Percentiles rank a stretch among this genome's conserved stretches.
Conservation (phyloP, 345 rosid genomes). For the Gossypium thurberi region DNA sequence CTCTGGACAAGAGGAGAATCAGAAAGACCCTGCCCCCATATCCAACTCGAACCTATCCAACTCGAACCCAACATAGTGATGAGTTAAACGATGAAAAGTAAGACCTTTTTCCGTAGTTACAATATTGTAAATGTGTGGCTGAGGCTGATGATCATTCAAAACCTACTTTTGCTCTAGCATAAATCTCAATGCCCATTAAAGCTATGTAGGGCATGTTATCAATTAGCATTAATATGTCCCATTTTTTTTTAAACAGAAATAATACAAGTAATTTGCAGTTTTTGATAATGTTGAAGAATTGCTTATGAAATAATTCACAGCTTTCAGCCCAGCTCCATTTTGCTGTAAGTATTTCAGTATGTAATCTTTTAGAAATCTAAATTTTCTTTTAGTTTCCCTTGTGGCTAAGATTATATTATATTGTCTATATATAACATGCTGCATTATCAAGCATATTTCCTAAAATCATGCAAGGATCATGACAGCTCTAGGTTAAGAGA, state of each 20-base stretch:
- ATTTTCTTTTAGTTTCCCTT: neutral
- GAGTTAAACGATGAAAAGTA: slow-evolving; percentile 18
- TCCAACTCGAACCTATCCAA: slow-evolving; percentile 35
- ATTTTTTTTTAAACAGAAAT: neutral
- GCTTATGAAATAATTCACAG: neutral
- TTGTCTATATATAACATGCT: neutral
- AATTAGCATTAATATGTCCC: neutral
- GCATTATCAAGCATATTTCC: neutral
- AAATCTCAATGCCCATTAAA: slow-evolving; percentile 7
- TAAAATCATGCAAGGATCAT: neutral
- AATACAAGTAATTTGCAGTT: neutral
- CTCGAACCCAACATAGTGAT: slow-evolving; percentile 24
- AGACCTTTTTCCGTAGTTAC: slow-evolving; percentile 1
- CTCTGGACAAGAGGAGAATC: slow-evolving; percentile 86
- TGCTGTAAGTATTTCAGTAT: neutral
- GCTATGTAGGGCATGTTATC: neutral
- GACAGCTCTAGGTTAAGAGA: neutral
- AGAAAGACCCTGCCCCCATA: slow-evolving; percentile 64
- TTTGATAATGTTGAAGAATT: neutral
- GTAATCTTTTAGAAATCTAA: neutral
- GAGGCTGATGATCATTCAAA: neutral
- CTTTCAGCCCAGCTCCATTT: neutral
- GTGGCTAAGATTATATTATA: neutral
- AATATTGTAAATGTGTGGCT: neutral
- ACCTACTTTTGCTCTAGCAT: neutral